phyloP scores from a whole-genome alignment of 2,329 filamentous ascomycete species.

The Colletotrichum sp. region DNA sequence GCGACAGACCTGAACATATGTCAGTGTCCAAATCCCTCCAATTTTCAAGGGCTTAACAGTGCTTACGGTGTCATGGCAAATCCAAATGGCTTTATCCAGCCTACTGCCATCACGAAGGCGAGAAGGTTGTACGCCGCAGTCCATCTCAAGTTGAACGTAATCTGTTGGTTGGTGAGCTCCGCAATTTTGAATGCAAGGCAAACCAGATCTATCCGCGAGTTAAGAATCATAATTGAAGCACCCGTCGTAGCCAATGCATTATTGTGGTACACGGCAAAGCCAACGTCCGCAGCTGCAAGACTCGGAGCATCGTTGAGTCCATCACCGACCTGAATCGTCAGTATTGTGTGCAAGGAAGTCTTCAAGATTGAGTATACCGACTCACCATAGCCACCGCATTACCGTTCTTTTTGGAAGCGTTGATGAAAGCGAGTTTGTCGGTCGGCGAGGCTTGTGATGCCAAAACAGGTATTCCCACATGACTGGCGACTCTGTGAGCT shows the following conservation, averaged over 20 bases:
- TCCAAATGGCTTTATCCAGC: not conserved
- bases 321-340: not conserved
- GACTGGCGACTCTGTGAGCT: not conserved
- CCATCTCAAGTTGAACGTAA: not conserved
- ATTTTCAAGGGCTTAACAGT: not conserved
- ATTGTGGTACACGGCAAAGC: not conserved
- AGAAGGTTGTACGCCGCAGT: not conserved
- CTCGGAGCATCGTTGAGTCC: not conserved
- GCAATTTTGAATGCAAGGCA: not conserved
- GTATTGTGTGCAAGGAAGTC: not conserved
- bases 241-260: not conserved
- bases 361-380: not conserved
- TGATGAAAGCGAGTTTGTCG: not conserved
- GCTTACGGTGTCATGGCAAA: not conserved
- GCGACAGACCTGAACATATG: not conserved
- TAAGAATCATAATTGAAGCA: not conserved
- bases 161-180: not conserved
- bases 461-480: not conserved
- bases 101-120: not conserved
- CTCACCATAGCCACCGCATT: not conserved
- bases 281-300: not conserved
- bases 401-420: not conserved
- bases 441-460: not conserved
- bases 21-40: not conserved
- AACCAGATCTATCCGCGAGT: not conserved